Conservation (phyloP, 805 yeast species). For the Peterozyma xylosa region DNA sequence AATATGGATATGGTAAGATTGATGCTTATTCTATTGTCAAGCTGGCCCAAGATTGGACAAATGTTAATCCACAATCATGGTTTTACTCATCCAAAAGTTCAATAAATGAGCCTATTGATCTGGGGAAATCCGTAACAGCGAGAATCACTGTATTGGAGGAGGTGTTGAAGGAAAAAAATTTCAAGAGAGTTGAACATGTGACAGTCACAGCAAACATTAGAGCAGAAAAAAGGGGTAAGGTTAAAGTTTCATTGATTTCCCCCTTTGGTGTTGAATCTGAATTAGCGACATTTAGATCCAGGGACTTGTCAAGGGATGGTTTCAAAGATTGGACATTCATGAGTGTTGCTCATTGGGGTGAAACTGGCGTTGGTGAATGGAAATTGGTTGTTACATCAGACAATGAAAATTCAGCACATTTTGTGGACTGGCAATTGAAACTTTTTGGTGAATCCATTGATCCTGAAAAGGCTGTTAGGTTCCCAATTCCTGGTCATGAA, state of each 20-base stretch:
- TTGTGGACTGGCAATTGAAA: slow-evolving; percentile 65
- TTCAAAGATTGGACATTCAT: slow-evolving; percentile 84
- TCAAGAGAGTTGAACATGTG: slow-evolving; percentile 78
- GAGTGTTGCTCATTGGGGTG: slow-evolving; percentile 99
- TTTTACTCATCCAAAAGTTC: slow-evolving; percentile 36
- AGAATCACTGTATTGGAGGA: slow-evolving; percentile 37
- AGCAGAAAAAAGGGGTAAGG: slow-evolving; percentile 60
- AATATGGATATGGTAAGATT: slow-evolving; percentile 86
- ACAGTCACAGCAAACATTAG: slow-evolving; percentile 71
- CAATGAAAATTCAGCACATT: slow-evolving; percentile 27
- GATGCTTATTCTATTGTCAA: slow-evolving; percentile 75
- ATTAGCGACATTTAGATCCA: slow-evolving; percentile 59
- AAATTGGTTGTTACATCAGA: slow-evolving; percentile 48
- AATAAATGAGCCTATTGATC: slow-evolving; percentile 21
- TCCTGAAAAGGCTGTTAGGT: slow-evolving; percentile 51
- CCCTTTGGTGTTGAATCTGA: slow-evolving; percentile 72
- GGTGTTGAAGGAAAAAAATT: slow-evolving; percentile 45
- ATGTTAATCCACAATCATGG: slow-evolving; percentile 93
- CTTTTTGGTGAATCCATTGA: slow-evolving; percentile 78
- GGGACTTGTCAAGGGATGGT: slow-evolving; percentile 52
- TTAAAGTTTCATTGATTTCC: slow-evolving; percentile 56
- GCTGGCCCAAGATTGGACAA: slow-evolving; percentile 66
- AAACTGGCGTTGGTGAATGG: slow-evolving; percentile 77
- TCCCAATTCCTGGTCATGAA: slow-evolving; percentile 15
- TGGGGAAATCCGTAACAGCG: slow-evolving; percentile 22